Evolutionary conservation across 2,329 filamentous ascomycete genomes (phyloP).

Genomic region (Didymella sp.): DNA sequence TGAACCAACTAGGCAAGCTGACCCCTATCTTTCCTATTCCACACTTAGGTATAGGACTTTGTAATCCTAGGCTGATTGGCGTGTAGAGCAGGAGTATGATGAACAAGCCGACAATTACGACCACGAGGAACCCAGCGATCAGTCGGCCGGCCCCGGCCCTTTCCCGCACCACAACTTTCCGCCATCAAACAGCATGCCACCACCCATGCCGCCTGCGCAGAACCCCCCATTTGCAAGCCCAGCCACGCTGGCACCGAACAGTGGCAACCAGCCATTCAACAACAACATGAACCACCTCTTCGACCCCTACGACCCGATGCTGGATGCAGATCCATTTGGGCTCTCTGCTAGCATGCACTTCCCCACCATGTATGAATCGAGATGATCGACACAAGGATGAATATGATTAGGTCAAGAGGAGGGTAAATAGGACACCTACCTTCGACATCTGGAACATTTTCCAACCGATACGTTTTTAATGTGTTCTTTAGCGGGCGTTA

Average conservation of each 20-base stretch:
- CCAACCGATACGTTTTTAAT: slow-evolving; percentile 28
- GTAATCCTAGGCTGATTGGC: slow-evolving; percentile 72
- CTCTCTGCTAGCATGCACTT: slow-evolving; percentile 95
- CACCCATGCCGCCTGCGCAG: slow-evolving; percentile 48
- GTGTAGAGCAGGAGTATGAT: slow-evolving; percentile 95
- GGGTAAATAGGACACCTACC: slow-evolving; percentile 16
- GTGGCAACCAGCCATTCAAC: slow-evolving; percentile 48
- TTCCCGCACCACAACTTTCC: slow-evolving; percentile 66
- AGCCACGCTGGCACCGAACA: slow-evolving; percentile 42
- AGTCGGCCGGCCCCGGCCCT: slow-evolving; percentile 71
- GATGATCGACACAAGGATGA: slow-evolving; percentile 38
- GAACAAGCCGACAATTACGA: slow-evolving; percentile 88
- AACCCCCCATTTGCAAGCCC: slow-evolving; percentile 46
- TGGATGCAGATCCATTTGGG: slow-evolving; percentile 93
- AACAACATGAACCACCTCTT: slow-evolving; percentile 61
- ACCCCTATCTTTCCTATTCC: slow-evolving; percentile 58
- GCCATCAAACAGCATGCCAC: slow-evolving; percentile 51
- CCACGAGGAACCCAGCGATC: slow-evolving; percentile 71
- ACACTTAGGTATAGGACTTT: slow-evolving; percentile 62
- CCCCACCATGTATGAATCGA: slow-evolving; percentile 71
- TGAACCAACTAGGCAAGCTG: slow-evolving; percentile 92
- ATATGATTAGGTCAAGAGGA: slow-evolving; percentile 19
- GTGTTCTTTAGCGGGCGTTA: slow-evolving; percentile 44
- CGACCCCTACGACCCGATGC: slow-evolving; percentile 80
- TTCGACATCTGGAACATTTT: slow-evolving; percentile 15